Conservation (phyloP, 192 early-diverging fungal genomes). For the Coemansia sp. region DNA sequence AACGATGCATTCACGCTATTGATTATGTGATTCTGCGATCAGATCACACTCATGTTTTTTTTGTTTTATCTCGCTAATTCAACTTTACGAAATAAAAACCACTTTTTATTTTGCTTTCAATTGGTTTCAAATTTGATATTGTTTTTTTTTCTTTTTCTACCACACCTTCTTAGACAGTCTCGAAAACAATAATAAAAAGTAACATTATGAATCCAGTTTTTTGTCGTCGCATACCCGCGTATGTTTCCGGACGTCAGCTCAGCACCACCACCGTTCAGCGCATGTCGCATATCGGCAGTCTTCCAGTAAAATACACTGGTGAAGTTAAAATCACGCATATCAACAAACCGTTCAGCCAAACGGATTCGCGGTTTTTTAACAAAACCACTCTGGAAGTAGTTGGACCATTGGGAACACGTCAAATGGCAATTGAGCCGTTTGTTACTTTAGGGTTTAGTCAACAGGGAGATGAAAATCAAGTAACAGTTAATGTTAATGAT, state of each 20-base stretch:
- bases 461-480: constrained; percentile 40
- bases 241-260: constrained; percentile 11
- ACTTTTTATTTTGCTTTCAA: too few species aligned
- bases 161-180: too few species aligned
- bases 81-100: too few species aligned
- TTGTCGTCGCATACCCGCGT: not conserved
- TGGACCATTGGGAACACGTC: constrained; percentile 79
- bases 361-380: constrained; percentile 63
- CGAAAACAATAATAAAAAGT: too few species aligned
- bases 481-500: constrained; percentile 61
- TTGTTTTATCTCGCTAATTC: too few species aligned
- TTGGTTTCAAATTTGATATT: too few species aligned
- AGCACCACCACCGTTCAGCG: constrained; percentile 16
- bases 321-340: constrained; percentile 75
- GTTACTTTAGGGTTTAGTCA: constrained; percentile 51
- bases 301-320: constrained; percentile 68
- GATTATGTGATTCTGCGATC: not conserved
- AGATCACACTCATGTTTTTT: not conserved
- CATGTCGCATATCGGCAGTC: constrained; percentile 80
- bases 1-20: not conserved
- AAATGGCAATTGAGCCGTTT: constrained; percentile 81
- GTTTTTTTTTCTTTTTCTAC: too few species aligned
- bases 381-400: constrained; percentile 70
- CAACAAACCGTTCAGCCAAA: constrained; percentile 58
- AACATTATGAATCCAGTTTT: constrained; percentile 1